phyloP scores from a whole-genome alignment of 345 rosid genomes.

The Melaleuca alternifolia region DNA sequence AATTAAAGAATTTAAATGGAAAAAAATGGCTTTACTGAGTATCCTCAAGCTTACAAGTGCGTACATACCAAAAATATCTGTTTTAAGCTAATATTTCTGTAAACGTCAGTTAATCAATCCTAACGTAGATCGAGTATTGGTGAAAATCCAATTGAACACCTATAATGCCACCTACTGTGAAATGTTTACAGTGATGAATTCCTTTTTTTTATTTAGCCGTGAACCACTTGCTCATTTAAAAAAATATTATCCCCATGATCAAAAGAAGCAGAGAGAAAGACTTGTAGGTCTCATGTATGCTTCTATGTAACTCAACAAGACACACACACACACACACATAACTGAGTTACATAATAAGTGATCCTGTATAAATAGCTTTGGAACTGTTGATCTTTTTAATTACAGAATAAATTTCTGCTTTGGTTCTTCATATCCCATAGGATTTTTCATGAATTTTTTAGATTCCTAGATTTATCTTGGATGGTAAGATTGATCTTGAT shows the following conservation, averaged over 20 bases:
- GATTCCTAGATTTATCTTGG: neutral
- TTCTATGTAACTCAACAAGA: neutral
- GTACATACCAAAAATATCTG: neutral
- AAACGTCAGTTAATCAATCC: neutral
- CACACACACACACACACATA: no score
- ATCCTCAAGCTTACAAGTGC: neutral
- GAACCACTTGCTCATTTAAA: neutral
- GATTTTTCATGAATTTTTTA: neutral
- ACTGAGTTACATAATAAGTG: neutral
- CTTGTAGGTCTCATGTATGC: neutral
- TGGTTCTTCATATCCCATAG: neutral
- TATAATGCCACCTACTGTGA: neutral
- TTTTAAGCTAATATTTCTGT: neutral
- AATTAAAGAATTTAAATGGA: neutral
- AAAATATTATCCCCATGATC: neutral
- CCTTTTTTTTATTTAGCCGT: neutral
- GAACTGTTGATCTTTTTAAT: neutral
- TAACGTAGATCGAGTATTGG: neutral
- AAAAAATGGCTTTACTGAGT: neutral
- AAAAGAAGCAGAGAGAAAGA: neutral
- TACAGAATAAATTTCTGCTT: neutral
- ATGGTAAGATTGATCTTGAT: neutral
- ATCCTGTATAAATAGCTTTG: neutral
- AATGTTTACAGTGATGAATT: neutral
- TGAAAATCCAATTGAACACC: neutral